Base-by-base conservation (phyloP, 2,329 filamentous ascomycete genomes). In the Cytospora leucostoma region DNA sequence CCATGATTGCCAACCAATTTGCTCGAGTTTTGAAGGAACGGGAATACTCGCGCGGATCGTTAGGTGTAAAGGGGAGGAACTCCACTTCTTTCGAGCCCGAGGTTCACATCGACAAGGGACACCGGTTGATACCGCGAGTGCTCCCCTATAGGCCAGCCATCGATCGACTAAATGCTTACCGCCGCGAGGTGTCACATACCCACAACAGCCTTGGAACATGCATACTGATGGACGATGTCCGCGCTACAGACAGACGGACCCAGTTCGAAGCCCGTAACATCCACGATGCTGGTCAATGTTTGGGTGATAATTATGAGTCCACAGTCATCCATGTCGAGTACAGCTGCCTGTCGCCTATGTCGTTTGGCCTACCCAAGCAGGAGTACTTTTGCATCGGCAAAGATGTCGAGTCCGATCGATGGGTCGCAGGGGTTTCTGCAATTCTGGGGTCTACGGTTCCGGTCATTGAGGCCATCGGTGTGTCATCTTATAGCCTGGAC, bases 141-240 rank as follows among this genome's bases (percentile, higher is more conserved):
- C 19, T 79, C 2, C 76, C 79, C 0, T 77, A 75, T 68, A 71
- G 74, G 49, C 62, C 70, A 1, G 74, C 69, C 7, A 80, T 79
- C 60, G 70, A 77, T 47, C 71, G 76, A 0, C 67, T 74, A 55
- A 80, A 79, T 56, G 72, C 77, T 1, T 59, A 71, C 2, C 74
- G 78, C 8, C 72, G 78, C 7, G 62, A 75, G 1, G 72, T 80
- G 10, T 66, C 71, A 0, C 68, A 65, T 2, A 63, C 65, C 0
- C 55, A 74, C 32, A 76, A 78, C 63, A 77, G 74, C 0, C 68
- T 77, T 5, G 69, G 71, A n/a, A 67, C 69, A 0, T 58, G 65
- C 10, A 69, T 79, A 53, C 56, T 78, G 38, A 54, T 72, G 1
- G 33, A 27, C 65, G 68, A 0, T 17, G 62, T 4, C 32, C 61